phyloP scores from a whole-genome alignment of 768 basidiomycete genomes.

The Jaapia argillacea region DNA sequence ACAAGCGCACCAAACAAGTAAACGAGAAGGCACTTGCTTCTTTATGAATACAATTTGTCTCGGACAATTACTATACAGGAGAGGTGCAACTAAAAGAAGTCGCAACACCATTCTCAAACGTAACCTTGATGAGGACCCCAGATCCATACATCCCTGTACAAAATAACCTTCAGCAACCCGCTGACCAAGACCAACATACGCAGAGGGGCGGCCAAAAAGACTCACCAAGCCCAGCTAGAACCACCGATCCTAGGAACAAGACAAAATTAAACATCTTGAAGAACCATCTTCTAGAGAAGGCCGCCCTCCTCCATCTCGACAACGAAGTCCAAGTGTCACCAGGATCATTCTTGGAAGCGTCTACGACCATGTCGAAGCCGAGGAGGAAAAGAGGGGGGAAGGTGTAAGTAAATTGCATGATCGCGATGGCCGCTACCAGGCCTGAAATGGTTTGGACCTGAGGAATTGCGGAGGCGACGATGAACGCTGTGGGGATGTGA shows the following conservation, averaged over 20 bases:
- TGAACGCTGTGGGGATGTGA: constrained; percentile 30
- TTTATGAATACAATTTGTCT: too few species aligned
- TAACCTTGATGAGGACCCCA: constrained; percentile 30
- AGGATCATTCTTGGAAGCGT: constrained; percentile 28
- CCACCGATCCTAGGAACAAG: constrained; percentile 32
- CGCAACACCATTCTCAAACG: constrained; percentile 29
- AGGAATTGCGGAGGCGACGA: constrained; percentile 50
- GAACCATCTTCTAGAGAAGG: constrained; percentile 29
- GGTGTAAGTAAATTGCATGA: constrained; percentile 51
- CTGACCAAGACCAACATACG: constrained; percentile 1
- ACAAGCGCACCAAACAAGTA: too few species aligned
- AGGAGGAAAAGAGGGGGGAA: constrained; percentile 36
- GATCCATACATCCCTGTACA: constrained; percentile 20
- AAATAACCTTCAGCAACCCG: neutral
- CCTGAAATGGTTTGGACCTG: constrained; percentile 45
- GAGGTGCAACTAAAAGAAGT: constrained; percentile 47
- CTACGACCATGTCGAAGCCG: constrained; percentile 28
- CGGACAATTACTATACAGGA: too few species aligned
- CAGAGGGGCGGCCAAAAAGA: too few species aligned
- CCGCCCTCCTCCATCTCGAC: constrained; percentile 17
- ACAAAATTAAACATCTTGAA: constrained; percentile 46
- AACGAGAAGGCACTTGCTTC: too few species aligned
- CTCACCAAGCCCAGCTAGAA: constrained; percentile 38
- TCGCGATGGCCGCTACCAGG: constrained; percentile 46
- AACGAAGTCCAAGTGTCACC: constrained; percentile 7